These are phyloP conservation scores for Penicillium sp. DNA, from an alignment of 2,329 filamentous ascomycete genomes.

Conservation along the genomic window DNA sequence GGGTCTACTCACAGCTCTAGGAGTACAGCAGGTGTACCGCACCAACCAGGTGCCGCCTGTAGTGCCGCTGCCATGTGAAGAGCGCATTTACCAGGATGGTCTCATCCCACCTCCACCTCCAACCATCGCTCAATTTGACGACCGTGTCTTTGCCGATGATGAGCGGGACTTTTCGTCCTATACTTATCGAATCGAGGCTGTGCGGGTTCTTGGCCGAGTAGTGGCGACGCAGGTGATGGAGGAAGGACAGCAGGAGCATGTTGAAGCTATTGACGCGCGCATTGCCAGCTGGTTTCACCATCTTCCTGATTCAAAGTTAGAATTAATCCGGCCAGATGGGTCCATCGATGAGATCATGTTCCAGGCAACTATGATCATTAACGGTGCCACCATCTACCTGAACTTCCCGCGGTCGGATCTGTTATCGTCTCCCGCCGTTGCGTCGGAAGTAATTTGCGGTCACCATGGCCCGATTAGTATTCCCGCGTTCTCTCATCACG, in stretches of 20 bases:
- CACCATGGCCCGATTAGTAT: slow-evolving; percentile 39
- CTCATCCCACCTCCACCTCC: slow-evolving; percentile 60
- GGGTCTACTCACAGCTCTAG: slow-evolving; percentile 76
- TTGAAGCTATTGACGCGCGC: slow-evolving; percentile 59
- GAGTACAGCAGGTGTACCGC: slow-evolving; percentile 52
- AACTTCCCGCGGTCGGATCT: slow-evolving; percentile 78
- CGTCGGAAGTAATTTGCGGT: slow-evolving; percentile 50
- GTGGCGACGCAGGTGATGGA: slow-evolving; percentile 50
- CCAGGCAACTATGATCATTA: slow-evolving; percentile 79
- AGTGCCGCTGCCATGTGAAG: slow-evolving; percentile 77
- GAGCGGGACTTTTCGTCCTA: slow-evolving; percentile 74
- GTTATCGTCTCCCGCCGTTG: slow-evolving; percentile 52
- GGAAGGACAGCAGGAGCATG: slow-evolving; percentile 52
- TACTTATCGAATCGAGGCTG: slow-evolving; percentile 78
- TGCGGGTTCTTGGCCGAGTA: slow-evolving; percentile 74
- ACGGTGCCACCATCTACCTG: slow-evolving; percentile 65
- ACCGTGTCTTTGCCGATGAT: slow-evolving; percentile 70
- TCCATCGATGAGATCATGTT: slow-evolving; percentile 87
- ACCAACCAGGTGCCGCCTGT: slow-evolving; percentile 68
- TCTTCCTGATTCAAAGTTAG: slow-evolving; percentile 69
- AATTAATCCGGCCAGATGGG: slow-evolving; percentile 67
- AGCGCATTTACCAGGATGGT: slow-evolving; percentile 57
- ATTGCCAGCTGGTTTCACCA: slow-evolving; percentile 77
- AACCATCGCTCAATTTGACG: slow-evolving; percentile 73
- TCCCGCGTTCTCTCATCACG: slow-evolving; percentile 42